A percentile compares a stretch with the other conserved stretches of the same genome.
These are phyloP conservation scores for Gardenia jasminoides DNA, from an alignment of 257 asterid species.

Conservation along the genomic window DNA sequence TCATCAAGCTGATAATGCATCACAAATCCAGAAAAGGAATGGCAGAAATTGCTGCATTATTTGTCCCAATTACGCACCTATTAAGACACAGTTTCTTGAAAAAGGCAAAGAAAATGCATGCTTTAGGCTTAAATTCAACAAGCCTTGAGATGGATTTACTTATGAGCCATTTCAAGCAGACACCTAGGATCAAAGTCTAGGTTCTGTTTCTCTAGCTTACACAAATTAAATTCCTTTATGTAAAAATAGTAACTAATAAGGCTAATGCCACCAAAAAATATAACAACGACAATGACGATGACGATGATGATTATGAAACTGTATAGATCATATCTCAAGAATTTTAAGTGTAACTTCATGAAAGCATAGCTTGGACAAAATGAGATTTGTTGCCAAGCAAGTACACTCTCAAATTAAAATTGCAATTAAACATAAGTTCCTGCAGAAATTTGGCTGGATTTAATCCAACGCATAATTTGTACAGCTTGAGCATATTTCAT, in stretches of 20 bases:
- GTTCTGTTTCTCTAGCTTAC: neutral
- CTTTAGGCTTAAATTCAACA: neutral
- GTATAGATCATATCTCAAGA: no score
- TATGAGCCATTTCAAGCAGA: neutral
- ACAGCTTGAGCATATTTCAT: neutral
- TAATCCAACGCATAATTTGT: neutral
- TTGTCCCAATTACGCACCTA: neutral
- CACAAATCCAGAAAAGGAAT: neutral
- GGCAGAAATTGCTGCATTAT: neutral
- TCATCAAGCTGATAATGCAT: conserved; percentile 1
- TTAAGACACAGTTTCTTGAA: no score
- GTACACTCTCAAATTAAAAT: neutral
- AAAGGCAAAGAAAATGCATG: neutral
- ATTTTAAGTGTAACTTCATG: neutral
- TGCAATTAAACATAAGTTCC: no score
- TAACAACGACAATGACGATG: no score
- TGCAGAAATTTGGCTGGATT: neutral
- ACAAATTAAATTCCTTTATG: no score
- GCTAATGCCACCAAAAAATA: no score
- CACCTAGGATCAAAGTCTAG: neutral
- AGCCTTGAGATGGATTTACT: no score
- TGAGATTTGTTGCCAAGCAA: no score
- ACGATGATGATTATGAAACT: neutral
- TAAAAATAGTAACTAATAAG: no score
- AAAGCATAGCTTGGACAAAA: no score